Base-by-base conservation (phyloP, 305 asterid genomes). In the Petunia hybrid region DNA sequence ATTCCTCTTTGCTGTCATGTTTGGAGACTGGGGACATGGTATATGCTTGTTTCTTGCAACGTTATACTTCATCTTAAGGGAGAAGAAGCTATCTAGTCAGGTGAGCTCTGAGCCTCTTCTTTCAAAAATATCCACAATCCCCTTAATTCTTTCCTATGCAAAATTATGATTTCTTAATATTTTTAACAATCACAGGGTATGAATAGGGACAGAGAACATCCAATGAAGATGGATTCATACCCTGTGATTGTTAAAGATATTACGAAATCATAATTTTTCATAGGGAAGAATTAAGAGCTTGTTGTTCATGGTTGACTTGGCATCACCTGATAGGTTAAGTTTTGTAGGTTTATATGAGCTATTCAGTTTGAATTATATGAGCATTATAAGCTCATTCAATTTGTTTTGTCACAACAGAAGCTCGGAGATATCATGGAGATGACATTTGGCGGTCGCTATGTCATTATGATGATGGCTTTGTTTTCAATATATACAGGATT, bases 401-500 rank as follows among this genome's bases (percentile, higher is more conserved):
- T 69, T 38, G 40, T 12, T 78, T 80, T 80, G 74, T 83, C 71
- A 85, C 64, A 76, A 83, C 90, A 89, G 92, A 89, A 86, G 82
- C 89, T 87, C 55, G 92, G 92, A 8, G 92, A 89, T 82, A 89
- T 89, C 77, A 87, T 86, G 90, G 92, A 83, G 88, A 89, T 89
- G 92, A 77, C 88, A 57, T 87, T 89, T 87, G 88, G 90, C 59
- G 89, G 90, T 79, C 92, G 92, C 40, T 89, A 89, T 83, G 80
- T 88, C 8, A 86, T 88, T 79, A 76, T 88, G 86, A 82, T 88
- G 89, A 88, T 88, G 91, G 88, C 91, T 45, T 66, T 88, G 77
- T 86, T 86, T 84, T 88, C 91, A 36, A 88, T 88, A 83, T 88
- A 88, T 84, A 88, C 91, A 75, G 91, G 91, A 75, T 81, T 88